A percentile compares a stretch with the other conserved stretches of the same genome.
phyloP scores from a whole-genome alignment of 2,329 filamentous ascomycete genomes.

The Neonectria punicea region DNA sequence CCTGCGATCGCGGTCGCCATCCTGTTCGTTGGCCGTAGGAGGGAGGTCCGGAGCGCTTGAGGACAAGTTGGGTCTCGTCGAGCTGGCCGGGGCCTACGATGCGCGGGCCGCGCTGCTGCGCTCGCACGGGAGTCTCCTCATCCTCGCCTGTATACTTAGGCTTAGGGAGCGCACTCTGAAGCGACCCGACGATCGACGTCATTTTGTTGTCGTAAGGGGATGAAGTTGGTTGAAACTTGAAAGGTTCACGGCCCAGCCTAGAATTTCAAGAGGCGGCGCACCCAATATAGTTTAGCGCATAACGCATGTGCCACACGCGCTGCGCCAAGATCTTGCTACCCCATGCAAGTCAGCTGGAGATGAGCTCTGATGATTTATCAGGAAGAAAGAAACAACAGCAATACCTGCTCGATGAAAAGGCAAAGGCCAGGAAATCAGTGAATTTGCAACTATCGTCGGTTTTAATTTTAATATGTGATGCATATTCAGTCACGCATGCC shows the following conservation, averaged over 20 bases:
- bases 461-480: not conserved
- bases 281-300: conserved; percentile 45
- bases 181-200: conserved; percentile 75
- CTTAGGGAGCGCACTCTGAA: conserved; percentile 85
- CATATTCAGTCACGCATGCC: not conserved
- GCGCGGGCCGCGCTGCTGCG: conserved; percentile 81
- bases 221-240: conserved; percentile 36
- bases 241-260: conserved; percentile 37
- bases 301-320: conserved; percentile 11
- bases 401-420: not conserved
- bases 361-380: not conserved
- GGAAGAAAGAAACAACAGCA: not conserved
- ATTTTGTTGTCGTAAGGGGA: conserved; percentile 54
- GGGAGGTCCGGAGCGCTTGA: conserved; percentile 86
- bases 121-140: conserved; percentile 78
- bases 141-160: conserved; percentile 92
- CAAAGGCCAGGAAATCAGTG: not conserved
- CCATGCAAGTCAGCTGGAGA: conserved; percentile 4
- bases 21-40: conserved; percentile 86
- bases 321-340: conserved; percentile 5
- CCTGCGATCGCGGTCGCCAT: conserved; percentile 89
- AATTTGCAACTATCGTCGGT: too few species aligned
- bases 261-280: conserved; percentile 48
- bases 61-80: conserved; percentile 85
- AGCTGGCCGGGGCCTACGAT: conserved; percentile 83